Evolutionary conservation across 495 filamentous ascomycete genomes (phyloP), one percentile per base, ranked within the genome.

Genomic region (Xylaria palmicola): DNA sequence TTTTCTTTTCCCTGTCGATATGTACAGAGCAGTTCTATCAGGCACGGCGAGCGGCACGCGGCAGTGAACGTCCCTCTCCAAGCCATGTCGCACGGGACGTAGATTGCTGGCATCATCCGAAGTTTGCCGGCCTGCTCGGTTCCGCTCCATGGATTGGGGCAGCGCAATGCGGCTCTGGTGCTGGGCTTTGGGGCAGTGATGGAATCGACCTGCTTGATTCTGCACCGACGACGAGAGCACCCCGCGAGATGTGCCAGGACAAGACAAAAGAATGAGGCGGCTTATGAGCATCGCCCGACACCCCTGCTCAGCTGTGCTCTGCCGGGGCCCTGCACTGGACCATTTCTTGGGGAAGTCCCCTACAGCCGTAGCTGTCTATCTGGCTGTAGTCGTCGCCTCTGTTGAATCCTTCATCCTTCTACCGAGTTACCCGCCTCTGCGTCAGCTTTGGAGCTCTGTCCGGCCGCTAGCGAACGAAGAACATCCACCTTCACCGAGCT

Each of bases 11-110:
- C n/a, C n/a, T n/a, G 39, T 40, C 9, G 51, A 51, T 8, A 36
- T 19, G 19, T 37, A 59, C 15, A 17, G 19, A 12, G 26, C 24
- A 49, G 22, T 36, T 27, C n/a, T n/a, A n/a, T n/a, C 47, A 40
- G 56, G n/a, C 41, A 43, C 6, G 22, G 43, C 10, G 47, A 52
- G 19, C 57, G 57, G 57, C 34, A 52, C 20, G 36, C 48, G 47
- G 57, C 47, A 60, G 57, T 19, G 24, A 37, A 51, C 26, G 39
- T 40, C 27, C 57, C 15, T 40, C 43, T 58, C n/a, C 57, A 22
- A 41, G 24, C 57, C 10, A 51, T 6, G 56, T 43, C 22, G 45
- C 19, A 59, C 56, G 17, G 36, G 37, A 43, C 47, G 17, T 20
- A n/a, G 34, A 39, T 40, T 37, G 24, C 34, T 40, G 22, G 40